Percentiles rank a stretch among this genome's conserved stretches.
Evolutionary conservation across 371 early-diverging fungal genomes (phyloP).

Genomic region (Zychaea mexicana): DNA sequence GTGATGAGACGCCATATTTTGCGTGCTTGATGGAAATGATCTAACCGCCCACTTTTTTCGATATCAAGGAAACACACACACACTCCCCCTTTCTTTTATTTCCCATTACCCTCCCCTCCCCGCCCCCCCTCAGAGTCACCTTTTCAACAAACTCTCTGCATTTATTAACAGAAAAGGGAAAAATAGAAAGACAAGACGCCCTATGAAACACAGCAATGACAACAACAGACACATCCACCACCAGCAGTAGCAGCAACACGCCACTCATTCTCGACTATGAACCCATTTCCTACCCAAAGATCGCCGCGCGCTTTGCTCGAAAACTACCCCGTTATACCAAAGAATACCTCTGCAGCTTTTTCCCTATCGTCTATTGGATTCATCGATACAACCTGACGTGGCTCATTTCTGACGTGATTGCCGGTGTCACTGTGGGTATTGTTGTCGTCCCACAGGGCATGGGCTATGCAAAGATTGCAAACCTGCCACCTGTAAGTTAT

Average conservation of each 20-base stretch:
- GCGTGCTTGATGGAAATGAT: conserved; percentile 11
- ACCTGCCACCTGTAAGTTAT: conserved; percentile 59
- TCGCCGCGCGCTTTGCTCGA: conserved; percentile 17
- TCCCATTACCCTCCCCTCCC: too few species aligned
- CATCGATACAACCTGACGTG: conserved; percentile 50
- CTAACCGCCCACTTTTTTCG: neutral
- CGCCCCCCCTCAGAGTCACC: too few species aligned
- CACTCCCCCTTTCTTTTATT: conserved; percentile 9
- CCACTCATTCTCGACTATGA: conserved; percentile 45
- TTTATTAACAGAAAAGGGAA: too few species aligned
- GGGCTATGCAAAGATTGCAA: conserved; percentile 86
- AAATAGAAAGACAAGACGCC: neutral
- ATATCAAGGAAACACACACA: neutral
- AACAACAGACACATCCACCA: too few species aligned
- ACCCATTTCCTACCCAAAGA: conserved; percentile 19
- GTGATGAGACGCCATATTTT: conserved; percentile 14
- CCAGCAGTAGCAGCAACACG: neutral
- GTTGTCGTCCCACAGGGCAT: conserved; percentile 88
- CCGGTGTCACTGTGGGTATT: conserved; percentile 85
- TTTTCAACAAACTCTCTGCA: neutral
- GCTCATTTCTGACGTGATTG: conserved; percentile 82
- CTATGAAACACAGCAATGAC: conserved; percentile 6
- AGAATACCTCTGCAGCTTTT: conserved; percentile 35
- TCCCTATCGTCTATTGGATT: conserved; percentile 74
- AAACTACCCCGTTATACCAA: conserved; percentile 29